These are phyloP conservation scores for Brassica incana DNA, from an alignment of 345 rosid species.

Conservation along the genomic window DNA sequence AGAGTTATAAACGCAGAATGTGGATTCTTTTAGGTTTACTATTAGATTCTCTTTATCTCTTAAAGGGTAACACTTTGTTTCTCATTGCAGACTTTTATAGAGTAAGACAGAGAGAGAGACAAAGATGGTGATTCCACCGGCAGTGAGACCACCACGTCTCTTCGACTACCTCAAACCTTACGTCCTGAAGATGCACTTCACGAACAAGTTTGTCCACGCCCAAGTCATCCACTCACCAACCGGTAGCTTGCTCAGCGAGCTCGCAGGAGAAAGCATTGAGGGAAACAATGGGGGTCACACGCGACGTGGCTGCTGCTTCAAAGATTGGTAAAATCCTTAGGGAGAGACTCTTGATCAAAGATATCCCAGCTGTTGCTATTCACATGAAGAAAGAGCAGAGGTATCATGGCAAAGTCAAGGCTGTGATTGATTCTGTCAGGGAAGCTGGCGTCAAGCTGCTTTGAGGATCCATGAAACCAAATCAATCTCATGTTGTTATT, in stretches of 20 bases:
- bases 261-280: slow-evolving; percentile 80
- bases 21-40: not conserved
- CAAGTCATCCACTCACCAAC: slow-evolving; percentile 83
- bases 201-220: slow-evolving; percentile 70
- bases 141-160: slow-evolving; percentile 64
- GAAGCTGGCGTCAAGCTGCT: slow-evolving; percentile 68
- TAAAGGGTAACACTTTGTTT: not conserved
- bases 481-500: not conserved
- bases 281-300: slow-evolving; percentile 53
- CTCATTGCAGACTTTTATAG: not conserved
- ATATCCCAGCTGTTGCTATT: slow-evolving; percentile 66
- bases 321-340: slow-evolving; percentile 77
- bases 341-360: slow-evolving; percentile 62
- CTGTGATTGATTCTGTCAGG: slow-evolving; percentile 72
- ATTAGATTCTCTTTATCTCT: not conserved
- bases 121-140: slow-evolving; percentile 75
- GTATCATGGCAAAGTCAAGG: slow-evolving; percentile 87
- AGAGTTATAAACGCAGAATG: not conserved
- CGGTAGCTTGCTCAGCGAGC: slow-evolving; percentile 76
- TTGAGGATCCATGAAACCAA: slow-evolving; percentile 10
- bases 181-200: slow-evolving; percentile 75
- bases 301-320: slow-evolving; percentile 88
- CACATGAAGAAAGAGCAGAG: slow-evolving; percentile 67
- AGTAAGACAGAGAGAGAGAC: slow-evolving; percentile 5
- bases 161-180: slow-evolving; percentile 66